A percentile compares a stretch with the other conserved stretches of the same genome.
These are phyloP conservation scores for Dichomitus squalens DNA, from an alignment of 1,284 basidiomycete genomes.

Conservation along the genomic window DNA sequence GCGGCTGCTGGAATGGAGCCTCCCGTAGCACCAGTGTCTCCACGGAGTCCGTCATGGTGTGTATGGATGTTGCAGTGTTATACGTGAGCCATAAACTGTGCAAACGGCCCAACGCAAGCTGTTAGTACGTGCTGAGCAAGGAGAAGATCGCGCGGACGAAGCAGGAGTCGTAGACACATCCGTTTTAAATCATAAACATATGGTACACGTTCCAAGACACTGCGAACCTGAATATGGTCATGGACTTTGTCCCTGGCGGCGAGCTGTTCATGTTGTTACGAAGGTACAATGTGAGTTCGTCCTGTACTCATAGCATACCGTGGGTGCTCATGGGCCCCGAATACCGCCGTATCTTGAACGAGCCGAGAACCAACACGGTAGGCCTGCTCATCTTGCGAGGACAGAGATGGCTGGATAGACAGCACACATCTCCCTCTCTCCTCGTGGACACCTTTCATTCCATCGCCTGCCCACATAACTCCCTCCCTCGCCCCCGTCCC, in stretches of 20 bases:
- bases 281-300: conserved; percentile 77
- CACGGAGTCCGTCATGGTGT: not conserved
- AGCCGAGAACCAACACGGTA: no score
- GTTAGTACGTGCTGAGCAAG: conserved; percentile 83
- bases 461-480: no score
- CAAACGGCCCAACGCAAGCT: not conserved
- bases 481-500: no score
- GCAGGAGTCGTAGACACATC: conserved; percentile 97
- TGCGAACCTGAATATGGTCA: conserved; percentile 97
- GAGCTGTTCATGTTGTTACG: conserved; percentile 93
- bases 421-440: no score
- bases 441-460: no score
- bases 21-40: no score
- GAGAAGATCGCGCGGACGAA: conserved; percentile 95
- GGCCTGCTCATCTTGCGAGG: no score
- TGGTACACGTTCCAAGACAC: conserved; percentile 98
- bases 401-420: no score
- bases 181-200: conserved; percentile 97
- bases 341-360: no score
- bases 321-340: not conserved
- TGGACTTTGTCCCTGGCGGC: conserved; percentile 99
- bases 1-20: conserved; percentile 22
- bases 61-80: not conserved
- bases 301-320: not conserved
- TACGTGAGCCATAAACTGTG: not conserved